Percentiles rank a stretch among this genome's conserved stretches.
Evolutionary conservation across 306 rosid genomes (phyloP).

Genomic region (Trifolium subterraneum): DNA sequence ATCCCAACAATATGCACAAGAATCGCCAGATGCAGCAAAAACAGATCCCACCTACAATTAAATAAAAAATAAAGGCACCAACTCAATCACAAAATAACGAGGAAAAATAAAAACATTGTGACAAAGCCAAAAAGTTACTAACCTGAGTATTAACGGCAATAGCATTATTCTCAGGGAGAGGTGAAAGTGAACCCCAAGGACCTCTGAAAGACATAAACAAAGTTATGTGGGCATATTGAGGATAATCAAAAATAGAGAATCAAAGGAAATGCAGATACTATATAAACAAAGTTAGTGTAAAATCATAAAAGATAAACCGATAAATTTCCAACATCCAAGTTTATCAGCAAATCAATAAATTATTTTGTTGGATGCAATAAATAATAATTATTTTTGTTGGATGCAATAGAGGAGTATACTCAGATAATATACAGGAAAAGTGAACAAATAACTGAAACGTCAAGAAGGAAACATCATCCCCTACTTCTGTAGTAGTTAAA

Average conservation of each 20-base stretch:
- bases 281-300: slow-evolving; percentile 34
- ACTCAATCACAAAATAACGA: slow-evolving; percentile 27
- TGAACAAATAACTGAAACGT: slow-evolving; percentile 7
- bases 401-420: slow-evolving; percentile 24
- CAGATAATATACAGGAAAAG: slow-evolving; percentile 15
- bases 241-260: slow-evolving; percentile 28
- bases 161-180: slow-evolving; percentile 96
- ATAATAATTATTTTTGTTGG: slow-evolving; percentile 1
- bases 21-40: slow-evolving; percentile 90
- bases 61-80: slow-evolving; percentile 37
- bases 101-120: slow-evolving; percentile 6
- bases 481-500: neutral
- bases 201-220: slow-evolving; percentile 76
- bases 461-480: slow-evolving; percentile 11
- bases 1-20: slow-evolving; percentile 98
- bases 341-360: slow-evolving; percentile 7
- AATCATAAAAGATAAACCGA: slow-evolving; percentile 17
- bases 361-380: slow-evolving; percentile 15
- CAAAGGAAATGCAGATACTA: slow-evolving; percentile 26
- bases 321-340: slow-evolving; percentile 4
- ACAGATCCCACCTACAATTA: slow-evolving; percentile 75
- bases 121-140: slow-evolving; percentile 6
- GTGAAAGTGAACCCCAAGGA: slow-evolving; percentile 98
- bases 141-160: slow-evolving; percentile 78
- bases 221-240: slow-evolving; percentile 4